phyloP scores from a whole-genome alignment of 2,329 filamentous ascomycete genomes.

The Triangularia verruculosa region DNA sequence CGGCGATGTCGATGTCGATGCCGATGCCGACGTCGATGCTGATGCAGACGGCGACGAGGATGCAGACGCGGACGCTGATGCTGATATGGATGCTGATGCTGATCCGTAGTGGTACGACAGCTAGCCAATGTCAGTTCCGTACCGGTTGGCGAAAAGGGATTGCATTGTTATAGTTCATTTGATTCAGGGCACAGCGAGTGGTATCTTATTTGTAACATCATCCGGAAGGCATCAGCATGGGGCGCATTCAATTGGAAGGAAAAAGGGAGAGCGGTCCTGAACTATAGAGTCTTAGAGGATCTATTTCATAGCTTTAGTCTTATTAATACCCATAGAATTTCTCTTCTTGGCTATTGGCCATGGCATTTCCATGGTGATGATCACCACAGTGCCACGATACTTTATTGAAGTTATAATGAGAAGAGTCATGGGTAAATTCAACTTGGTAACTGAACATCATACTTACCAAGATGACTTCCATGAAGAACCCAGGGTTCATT shows the following conservation, averaged over 20 bases:
- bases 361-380: neutral
- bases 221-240: neutral
- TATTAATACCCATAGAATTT: neutral
- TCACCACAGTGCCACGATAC: neutral
- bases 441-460: no score
- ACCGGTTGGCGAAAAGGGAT: neutral
- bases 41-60: slow-evolving; percentile 33
- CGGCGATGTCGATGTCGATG: slow-evolving; percentile 33
- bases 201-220: neutral
- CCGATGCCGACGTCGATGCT: slow-evolving; percentile 33
- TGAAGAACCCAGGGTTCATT: no score
- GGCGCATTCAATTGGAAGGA: neutral
- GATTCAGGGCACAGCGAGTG: slow-evolving; percentile 8
- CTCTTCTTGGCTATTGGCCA: neutral
- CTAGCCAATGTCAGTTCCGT: slow-evolving; percentile 48
- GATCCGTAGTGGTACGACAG: slow-evolving; percentile 33
- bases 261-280: neutral
- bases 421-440: neutral
- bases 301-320: neutral
- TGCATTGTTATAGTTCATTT: neutral
- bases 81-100: slow-evolving; percentile 34
- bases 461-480: no score
- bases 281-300: neutral
- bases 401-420: neutral
- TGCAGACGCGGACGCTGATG: slow-evolving; percentile 20